Evolutionary conservation across 768 basidiomycete genomes (phyloP).

Genomic region (Mycena kentingensis): DNA sequence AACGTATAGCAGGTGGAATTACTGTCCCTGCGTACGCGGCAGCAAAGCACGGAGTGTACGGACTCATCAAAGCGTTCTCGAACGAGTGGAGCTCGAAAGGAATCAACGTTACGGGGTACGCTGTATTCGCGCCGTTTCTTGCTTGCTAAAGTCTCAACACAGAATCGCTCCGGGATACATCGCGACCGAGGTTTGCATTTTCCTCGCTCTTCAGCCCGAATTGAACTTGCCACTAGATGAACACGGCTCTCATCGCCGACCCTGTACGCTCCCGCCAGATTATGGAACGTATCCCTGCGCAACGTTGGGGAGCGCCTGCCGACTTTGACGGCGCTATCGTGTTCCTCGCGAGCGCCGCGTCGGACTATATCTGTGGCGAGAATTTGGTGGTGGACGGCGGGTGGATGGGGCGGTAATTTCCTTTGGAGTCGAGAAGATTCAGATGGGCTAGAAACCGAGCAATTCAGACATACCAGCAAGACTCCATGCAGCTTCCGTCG

Average conservation of each 20-base stretch:
- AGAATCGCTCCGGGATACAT: conserved; percentile 49
- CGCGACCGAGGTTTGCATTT: conserved; percentile 43
- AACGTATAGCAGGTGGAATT: conserved; percentile 22
- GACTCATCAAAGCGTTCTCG: conserved; percentile 34
- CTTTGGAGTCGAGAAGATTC: too few species aligned
- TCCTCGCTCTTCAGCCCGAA: neutral
- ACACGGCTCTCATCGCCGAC: conserved; percentile 47
- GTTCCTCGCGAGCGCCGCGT: conserved; percentile 68
- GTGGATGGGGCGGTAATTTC: conserved; percentile 37
- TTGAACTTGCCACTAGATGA: conserved; percentile 21
- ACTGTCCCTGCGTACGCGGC: conserved; percentile 55
- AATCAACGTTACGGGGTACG: conserved; percentile 43
- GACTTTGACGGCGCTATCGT: conserved; percentile 77
- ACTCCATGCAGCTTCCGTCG: too few species aligned
- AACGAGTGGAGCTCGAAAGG: conserved; percentile 53
- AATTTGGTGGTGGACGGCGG: conserved; percentile 66
- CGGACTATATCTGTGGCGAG: conserved; percentile 75
- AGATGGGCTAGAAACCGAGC: too few species aligned
- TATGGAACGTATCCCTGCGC: conserved; percentile 71
- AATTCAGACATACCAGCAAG: too few species aligned
- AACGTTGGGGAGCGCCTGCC: conserved; percentile 68
- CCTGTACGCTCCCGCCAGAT: conserved; percentile 71
- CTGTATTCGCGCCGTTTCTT: neutral
- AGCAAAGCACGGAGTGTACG: conserved; percentile 46
- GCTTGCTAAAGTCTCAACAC: neutral